Conservation (phyloP, 768 basidiomycete species). For the Sarcodon aspratus region DNA sequence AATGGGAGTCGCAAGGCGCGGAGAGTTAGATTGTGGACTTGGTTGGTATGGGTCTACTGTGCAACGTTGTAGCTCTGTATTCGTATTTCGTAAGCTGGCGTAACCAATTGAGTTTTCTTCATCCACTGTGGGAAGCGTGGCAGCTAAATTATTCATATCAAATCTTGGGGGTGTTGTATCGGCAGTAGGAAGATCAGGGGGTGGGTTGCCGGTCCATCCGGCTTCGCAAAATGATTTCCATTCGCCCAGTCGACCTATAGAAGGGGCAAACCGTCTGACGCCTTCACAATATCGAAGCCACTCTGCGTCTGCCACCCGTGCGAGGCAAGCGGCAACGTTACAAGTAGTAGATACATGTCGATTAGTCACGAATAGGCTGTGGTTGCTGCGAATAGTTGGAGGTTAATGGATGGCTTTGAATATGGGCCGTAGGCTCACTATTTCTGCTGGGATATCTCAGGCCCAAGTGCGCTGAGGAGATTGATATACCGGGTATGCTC, state of each 20-base stretch:
- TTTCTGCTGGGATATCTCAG: constrained; percentile 74
- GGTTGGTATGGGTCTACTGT: too few relatives aligned
- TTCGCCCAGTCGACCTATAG: constrained; percentile 60
- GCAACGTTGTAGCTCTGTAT: too few relatives aligned
- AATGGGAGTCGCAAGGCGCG: neutral
- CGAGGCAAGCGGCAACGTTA: constrained; percentile 50
- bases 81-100: too few relatives aligned
- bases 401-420: neutral
- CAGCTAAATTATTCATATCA: too few relatives aligned
- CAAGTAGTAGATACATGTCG: constrained; percentile 47
- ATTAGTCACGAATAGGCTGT: constrained; percentile 49
- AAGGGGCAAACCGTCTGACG: constrained; percentile 55
- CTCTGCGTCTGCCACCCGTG: constrained; percentile 69
- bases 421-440: constrained; percentile 35
- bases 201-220: constrained; percentile 47
- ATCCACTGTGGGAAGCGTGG: neutral
- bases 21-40: too few relatives aligned
- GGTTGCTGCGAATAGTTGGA: constrained; percentile 38
- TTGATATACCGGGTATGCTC: constrained; percentile 74
- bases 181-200: constrained; percentile 28
- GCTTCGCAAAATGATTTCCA: constrained; percentile 71
- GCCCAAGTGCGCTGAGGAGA: constrained; percentile 57
- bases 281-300: constrained; percentile 65
- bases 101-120: neutral
- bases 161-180: constrained; percentile 4